Percentiles rank a stretch among this genome's conserved stretches.
Conservation (phyloP, 2,329 filamentous ascomycete genomes). For the Aspergillus transmontanensis region DNA sequence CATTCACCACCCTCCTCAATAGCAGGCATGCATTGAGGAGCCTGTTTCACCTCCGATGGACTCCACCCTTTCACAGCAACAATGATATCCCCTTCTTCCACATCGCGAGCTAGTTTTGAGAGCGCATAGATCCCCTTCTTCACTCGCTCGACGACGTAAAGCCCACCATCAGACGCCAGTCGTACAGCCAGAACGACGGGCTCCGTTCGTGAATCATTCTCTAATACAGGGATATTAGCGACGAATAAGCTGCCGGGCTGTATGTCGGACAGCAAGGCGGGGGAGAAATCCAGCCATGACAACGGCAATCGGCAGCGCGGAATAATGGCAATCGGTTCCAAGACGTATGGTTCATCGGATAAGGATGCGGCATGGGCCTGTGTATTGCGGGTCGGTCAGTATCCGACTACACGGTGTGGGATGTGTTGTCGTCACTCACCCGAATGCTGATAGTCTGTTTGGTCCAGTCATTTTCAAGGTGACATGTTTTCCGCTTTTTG, state of each 20-base stretch:
- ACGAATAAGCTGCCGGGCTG: constrained; percentile 41
- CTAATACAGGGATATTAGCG: constrained; percentile 40
- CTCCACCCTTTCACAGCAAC: constrained; percentile 40
- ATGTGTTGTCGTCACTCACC: constrained; percentile 24
- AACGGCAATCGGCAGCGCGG: constrained; percentile 41
- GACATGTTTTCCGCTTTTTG: constrained; percentile 39
- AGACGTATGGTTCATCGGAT: constrained; percentile 36
- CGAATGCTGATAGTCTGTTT: constrained; percentile 35
- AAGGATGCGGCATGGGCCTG: constrained; percentile 41
- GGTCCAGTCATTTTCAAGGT: constrained; percentile 19
- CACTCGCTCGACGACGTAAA: constrained; percentile 44
- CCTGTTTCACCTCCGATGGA: constrained; percentile 7
- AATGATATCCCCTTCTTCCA: constrained; percentile 43
- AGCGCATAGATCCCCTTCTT: constrained; percentile 45
- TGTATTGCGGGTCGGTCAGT: constrained; percentile 2
- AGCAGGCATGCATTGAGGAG: constrained; percentile 9
- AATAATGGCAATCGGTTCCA: constrained; percentile 40
- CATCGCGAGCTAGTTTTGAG: constrained; percentile 34
- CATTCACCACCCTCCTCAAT: constrained; percentile 25
- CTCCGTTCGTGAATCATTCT: constrained; percentile 27
- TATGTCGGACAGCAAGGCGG: constrained; percentile 26
- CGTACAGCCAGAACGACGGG: constrained; percentile 36
- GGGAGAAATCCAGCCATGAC: constrained; percentile 41
- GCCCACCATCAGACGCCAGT: constrained; percentile 29
- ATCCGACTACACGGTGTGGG: neutral